Conservation (phyloP, 2,329 filamentous ascomycete species). For the Colletotrichum sp. region DNA sequence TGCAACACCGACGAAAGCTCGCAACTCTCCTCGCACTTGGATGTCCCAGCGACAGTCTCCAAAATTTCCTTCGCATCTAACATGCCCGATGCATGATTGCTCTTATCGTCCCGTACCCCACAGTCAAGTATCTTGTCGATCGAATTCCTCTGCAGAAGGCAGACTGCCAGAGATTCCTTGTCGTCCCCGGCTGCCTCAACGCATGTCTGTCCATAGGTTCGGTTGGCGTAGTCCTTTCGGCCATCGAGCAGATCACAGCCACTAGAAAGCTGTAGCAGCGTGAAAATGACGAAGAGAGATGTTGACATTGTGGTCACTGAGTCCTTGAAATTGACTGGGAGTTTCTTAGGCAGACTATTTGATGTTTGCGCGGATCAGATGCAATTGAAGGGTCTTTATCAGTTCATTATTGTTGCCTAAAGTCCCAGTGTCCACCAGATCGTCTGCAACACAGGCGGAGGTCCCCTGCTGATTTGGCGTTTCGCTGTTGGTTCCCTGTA, state of each 20-base stretch:
- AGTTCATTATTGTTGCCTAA: neutral
- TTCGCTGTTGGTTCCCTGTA: neutral
- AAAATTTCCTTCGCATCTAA: neutral
- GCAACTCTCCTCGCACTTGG: neutral
- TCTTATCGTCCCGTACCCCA: rapidly evolving
- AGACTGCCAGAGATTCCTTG: neutral
- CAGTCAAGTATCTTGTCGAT: neutral
- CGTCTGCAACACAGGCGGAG: neutral
- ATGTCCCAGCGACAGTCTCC: neutral
- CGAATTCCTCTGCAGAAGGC: neutral
- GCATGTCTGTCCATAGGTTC: neutral
- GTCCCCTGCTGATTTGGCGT: neutral
- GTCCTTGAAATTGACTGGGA: neutral
- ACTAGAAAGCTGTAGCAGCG: neutral
- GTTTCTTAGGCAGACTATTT: neutral
- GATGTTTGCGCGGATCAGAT: neutral
- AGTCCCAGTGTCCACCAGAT: neutral
- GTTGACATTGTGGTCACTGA: neutral
- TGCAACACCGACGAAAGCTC: neutral
- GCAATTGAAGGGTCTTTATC: neutral
- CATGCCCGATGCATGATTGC: neutral
- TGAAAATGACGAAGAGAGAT: neutral
- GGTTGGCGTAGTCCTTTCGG: neutral
- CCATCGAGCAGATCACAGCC: rapidly evolving
- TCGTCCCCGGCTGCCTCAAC: neutral